phyloP scores from a whole-genome alignment of 2,329 filamentous ascomycete species.

The Pseudogymnoascus verrucosus region DNA sequence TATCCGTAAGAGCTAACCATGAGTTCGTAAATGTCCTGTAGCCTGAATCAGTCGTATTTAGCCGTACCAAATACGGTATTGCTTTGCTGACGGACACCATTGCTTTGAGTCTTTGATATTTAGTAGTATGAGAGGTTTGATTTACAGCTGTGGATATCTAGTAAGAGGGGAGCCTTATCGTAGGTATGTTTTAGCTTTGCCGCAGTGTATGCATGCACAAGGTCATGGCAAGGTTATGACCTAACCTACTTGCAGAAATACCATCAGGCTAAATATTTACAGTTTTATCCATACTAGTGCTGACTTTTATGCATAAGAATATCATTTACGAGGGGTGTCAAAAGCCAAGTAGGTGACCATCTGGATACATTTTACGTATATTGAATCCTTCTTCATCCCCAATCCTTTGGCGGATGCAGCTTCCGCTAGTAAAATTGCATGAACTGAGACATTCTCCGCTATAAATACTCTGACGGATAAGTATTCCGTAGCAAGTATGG shows the following conservation, averaged over 20 bases:
- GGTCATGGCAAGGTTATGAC: not conserved
- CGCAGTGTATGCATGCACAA: not conserved
- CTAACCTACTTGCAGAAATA: not conserved
- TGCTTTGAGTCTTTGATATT: not conserved
- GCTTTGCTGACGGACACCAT: not conserved
- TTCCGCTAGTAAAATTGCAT: not conserved
- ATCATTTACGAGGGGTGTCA: not conserved
- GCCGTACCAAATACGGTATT: not conserved
- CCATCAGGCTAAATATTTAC: not conserved
- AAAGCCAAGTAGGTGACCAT: not conserved
- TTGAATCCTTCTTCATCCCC: not conserved
- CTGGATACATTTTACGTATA: not conserved
- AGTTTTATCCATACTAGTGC: not conserved
- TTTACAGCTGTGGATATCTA: not conserved
- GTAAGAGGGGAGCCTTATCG: not conserved
- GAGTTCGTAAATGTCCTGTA: not conserved
- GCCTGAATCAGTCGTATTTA: not conserved
- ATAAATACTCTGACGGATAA: not conserved
- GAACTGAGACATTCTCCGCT: not conserved
- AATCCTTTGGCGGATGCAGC: not conserved
- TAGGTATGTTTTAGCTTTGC: not conserved
- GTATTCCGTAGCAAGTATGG: not conserved
- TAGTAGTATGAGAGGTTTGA: not conserved
- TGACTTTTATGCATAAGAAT: not conserved
- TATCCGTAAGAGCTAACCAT: not conserved